Evolutionary conservation across 805 yeast species (phyloP).

Genomic region (Wilhelminamyces savonicus): DNA sequence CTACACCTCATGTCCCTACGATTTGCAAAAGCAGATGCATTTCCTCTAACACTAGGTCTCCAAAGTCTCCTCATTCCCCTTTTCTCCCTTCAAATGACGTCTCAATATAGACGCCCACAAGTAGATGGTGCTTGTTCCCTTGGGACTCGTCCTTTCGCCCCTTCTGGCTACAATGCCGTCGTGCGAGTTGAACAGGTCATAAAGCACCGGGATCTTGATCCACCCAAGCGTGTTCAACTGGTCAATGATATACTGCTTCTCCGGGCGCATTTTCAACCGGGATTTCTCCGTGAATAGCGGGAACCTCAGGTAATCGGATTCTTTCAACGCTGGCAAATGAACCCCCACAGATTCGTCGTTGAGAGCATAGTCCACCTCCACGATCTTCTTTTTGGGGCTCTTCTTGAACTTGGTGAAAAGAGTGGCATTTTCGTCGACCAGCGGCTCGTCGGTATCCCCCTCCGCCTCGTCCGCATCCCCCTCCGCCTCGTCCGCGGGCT

Average conservation of each 20-base stretch:
- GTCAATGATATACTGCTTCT: slow-evolving; percentile 36
- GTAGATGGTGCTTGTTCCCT: slow-evolving; percentile 47
- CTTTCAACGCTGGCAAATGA: slow-evolving; percentile 11
- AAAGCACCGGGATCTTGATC: slow-evolving; percentile 69
- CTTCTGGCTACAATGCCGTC: slow-evolving; percentile 80
- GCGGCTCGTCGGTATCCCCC: slow-evolving; percentile 3
- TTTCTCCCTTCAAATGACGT: slow-evolving; percentile 14
- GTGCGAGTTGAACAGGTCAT: slow-evolving; percentile 75
- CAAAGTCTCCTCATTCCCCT: no score
- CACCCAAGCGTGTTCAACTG: slow-evolving; percentile 62
- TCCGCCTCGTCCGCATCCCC: slow-evolving; percentile 7
- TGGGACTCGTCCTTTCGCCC: slow-evolving; percentile 46
- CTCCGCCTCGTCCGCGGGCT: slow-evolving; percentile 6
- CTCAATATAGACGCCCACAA: slow-evolving; percentile 42
- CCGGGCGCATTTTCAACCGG: slow-evolving; percentile 31
- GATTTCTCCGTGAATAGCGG: slow-evolving; percentile 27
- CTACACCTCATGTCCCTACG: no score
- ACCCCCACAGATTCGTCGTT: slow-evolving; percentile 6
- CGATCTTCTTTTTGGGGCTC: slow-evolving; percentile 5
- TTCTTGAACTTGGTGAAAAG: slow-evolving; percentile 6
- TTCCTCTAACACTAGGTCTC: no score
- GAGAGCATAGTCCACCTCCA: slow-evolving; percentile 4
- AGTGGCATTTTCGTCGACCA: slow-evolving; percentile 1
- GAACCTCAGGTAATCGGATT: slow-evolving; percentile 11
- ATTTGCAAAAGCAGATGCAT: no score